These are phyloP conservation scores for Aspergillus vadensis DNA, from an alignment of 2,329 filamentous ascomycete species.

Conservation along the genomic window DNA sequence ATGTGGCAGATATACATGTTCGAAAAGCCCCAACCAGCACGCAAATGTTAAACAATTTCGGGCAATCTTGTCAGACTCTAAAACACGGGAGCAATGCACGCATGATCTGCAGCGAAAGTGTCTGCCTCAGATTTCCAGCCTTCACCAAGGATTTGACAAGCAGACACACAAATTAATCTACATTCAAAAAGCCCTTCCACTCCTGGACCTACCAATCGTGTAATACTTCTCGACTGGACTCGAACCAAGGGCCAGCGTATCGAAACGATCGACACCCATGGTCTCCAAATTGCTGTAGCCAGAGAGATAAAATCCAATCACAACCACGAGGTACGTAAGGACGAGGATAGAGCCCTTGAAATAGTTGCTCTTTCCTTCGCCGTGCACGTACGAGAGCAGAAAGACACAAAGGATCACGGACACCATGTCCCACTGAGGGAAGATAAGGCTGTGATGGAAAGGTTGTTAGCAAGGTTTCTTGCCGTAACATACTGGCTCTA, in stretches of 20 bases:
- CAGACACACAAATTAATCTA: neutral
- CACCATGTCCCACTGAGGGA: conserved; percentile 99
- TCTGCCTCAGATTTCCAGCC: neutral
- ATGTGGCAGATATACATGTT: neutral
- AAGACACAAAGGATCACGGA: conserved; percentile 96
- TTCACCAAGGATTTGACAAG: neutral
- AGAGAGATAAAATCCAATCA: conserved; percentile 89
- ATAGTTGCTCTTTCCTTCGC: conserved; percentile 99
- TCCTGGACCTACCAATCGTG: conserved; percentile 43
- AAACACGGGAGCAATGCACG: neutral
- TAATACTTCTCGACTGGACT: conserved; percentile 40
- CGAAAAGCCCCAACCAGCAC: neutral
- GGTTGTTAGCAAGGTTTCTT: conserved; percentile 19
- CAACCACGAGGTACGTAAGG: conserved; percentile 87
- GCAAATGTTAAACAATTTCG: neutral
- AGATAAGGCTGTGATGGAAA: conserved; percentile 66
- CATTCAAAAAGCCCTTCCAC: conserved; percentile 40
- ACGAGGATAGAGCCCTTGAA: conserved; percentile 98
- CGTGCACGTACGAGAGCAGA: conserved; percentile 94
- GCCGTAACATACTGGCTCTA: neutral
- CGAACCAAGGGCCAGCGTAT: conserved; percentile 48
- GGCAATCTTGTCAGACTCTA: neutral
- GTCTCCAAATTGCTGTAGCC: conserved; percentile 59
- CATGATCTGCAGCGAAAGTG: neutral
- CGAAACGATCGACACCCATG: conserved; percentile 51